Base-by-base conservation (phyloP, 352 stramenopile genomes). In the Globisporangium middletonii region DNA sequence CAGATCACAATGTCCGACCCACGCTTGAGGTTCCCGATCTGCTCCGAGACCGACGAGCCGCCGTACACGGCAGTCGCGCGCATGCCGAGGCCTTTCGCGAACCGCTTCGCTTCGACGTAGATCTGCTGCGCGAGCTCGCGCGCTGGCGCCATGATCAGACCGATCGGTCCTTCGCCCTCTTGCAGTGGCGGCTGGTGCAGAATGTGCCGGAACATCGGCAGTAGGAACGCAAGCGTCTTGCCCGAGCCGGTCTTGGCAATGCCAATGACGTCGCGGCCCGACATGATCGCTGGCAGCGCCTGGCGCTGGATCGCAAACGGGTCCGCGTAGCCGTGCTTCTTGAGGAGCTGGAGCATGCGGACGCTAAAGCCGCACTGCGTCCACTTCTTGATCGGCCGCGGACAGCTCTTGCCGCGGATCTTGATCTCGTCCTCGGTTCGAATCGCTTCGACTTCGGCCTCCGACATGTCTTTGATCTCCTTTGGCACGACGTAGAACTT, bases 21-120 rank as follows among this genome's bases (percentile, higher is more conserved):
- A n/a, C 97, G 82, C 67, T 99, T 99, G 43, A 99, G 66, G 68
- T 99, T 98, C 9, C 81, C 96, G 69, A 99, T 99, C 72, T 99
- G 98, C 53, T 99, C 96, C 0, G 94, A 97, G 9, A 99, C 95
- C 11, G 82, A 89, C 0, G 83, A 92, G 3, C 87, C 87, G 44
- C 87, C 97, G 67, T 99, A 99, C 1, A 99, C 96, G 26, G 94
- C 94, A 26, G 96, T 98, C 27, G 94, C 94, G 23, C 90, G 86
- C 66, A 98, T 76, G 0, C 88, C 88, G 19, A 98, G 64, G 0
- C 81, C 79, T 66, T 98, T 98, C 0, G 89, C 88, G 60, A 99
- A 99, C 56, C 89, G 92, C 19, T 90, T 89, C n/a, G 79, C 73
- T 56, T 99, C 97, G 0, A 94, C 57, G 65, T 99, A 97, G 57